phyloP scores from a whole-genome alignment of 1,284 basidiomycete species.

The Rhodofomes roseus region DNA sequence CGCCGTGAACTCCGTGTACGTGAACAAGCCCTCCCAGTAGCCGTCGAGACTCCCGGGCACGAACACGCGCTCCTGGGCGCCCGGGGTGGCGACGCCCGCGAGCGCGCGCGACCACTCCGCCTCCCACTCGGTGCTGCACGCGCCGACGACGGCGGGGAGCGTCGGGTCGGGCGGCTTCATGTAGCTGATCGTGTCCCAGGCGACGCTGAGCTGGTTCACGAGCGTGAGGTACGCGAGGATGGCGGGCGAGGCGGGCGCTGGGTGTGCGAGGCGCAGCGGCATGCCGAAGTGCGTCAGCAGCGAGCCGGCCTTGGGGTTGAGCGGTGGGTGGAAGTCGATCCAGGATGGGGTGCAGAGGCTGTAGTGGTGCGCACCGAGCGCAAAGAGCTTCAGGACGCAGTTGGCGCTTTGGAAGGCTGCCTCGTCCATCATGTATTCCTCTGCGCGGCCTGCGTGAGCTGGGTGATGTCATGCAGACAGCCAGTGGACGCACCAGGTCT shows the following conservation, averaged over 20 bases:
- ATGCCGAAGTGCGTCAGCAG: constrained; percentile 29
- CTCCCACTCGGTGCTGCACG: constrained; percentile 28
- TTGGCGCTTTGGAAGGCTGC: constrained; percentile 40
- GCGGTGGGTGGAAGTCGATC: constrained; percentile 49
- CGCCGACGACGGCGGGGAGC: constrained; percentile 26
- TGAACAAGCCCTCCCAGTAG: constrained; percentile 74
- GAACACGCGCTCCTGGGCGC: constrained; percentile 42
- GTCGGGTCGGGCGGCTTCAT: constrained; percentile 36
- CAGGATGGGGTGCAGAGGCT: constrained; percentile 51
- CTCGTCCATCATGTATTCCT: constrained; percentile 41
- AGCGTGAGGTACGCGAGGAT: constrained; percentile 65
- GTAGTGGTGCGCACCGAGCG: constrained; percentile 72
- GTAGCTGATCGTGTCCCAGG: constrained; percentile 27
- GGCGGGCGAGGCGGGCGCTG: constrained; percentile 62
- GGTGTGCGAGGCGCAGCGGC: constrained; percentile 49
- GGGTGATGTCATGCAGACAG: too few relatives aligned
- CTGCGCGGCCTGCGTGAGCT: constrained; percentile 29
- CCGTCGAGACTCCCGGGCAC: constrained; percentile 66
- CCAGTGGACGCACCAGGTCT: constrained; percentile 44
- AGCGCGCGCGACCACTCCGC: constrained; percentile 57
- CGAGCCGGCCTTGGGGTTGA: constrained; percentile 18
- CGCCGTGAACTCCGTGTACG: constrained; percentile 72
- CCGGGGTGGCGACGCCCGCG: constrained; percentile 23
- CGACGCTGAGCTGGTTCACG: constrained; percentile 36
- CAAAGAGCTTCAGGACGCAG: constrained; percentile 53